Base-by-base conservation (phyloP, 2,329 filamentous ascomycete species). In the Paraphoma chrysanthemicola region DNA sequence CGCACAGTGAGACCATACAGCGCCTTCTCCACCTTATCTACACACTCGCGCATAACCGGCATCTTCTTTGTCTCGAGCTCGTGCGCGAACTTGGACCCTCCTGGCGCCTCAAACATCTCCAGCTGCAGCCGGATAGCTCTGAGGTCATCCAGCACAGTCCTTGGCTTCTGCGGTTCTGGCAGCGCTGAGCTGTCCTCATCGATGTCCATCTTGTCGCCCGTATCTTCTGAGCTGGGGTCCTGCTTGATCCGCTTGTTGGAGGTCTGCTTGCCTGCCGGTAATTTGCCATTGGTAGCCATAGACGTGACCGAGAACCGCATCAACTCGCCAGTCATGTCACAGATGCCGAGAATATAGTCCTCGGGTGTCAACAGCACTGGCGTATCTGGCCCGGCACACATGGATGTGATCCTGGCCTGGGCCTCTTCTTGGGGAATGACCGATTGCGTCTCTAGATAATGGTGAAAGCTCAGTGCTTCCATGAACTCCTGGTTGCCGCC, bases 301-400 rank as follows among this genome's bases (percentile, higher is more conserved):
- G 88, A 88, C 6, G 93, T 93, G 48, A 97, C 95, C 0, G 92
- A 93, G 77, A 97, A 98, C 30, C 93, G 86, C 95, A 99, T 99
- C 81, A 98, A 83, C 80, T 99, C 95, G 39, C 95, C 95, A 1
- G 93, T 93, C 66, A 98, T 85, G 76, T 99, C 95, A 71, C 97
- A 97, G 2, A 99, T 79, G 8, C 94, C 95, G 60, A 95, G 89
- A 55, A 97, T 79, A 73, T 97, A 98, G 77, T 99, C 95, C 53
- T 94, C 87, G 28, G 88, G 83, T 1, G 90, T 92, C 17, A 97
- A 81, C 0, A 82, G 69, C 2, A 97, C 83, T 36, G 33, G 33
- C 1, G 82, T 83, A 0, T 79, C 74, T 3, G 71, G 75, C 6
- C 76, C 70, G 10, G 67, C 65, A 48, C 77, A 74, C 58, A 82